Base-by-base conservation (phyloP, 140 eudicot genomes). In the Senecio squalidus region DNA sequence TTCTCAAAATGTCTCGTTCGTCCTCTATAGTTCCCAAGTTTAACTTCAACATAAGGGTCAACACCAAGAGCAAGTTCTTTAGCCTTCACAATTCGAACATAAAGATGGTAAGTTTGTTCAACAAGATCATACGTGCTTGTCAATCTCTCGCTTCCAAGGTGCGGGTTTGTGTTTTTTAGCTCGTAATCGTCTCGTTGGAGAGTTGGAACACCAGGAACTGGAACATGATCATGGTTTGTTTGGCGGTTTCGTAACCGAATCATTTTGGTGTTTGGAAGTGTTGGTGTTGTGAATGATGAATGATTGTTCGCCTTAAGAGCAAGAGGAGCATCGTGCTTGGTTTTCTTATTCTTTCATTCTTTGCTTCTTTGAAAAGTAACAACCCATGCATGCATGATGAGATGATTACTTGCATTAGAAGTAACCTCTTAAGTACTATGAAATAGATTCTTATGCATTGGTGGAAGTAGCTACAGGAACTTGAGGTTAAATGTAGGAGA, bases 11-110 rank as follows among this genome's bases (percentile, higher is more conserved):
- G 78, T 40, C 49, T 57, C 2, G 80, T 74, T 39, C 80, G 74
- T 27, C 80, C 80, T 46, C 75, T 57, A 6, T 74, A 74, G 44
- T 74, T 74, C 45, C 80, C 80, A 5, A 74, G 80, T 17, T 31
- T 74, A 44, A 74, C 75, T 43, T 74, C 80, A 18, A 68, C 80
- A n/a, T 74, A 74, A 1, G 80, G 80, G 48, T 74, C 76, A 0
- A 48, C 50, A 1, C 62, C 67, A 33, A 58, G 43, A 10, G 75
- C 33, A 50, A 74, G 72, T 5, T 74, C 80, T 46, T 74, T 74
- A 18, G 80, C 80, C 62, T 74, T 74, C 63, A 74, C 76, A 8
- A 74, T 58, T n/a, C 72, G 76, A 46, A 68, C 80, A 25, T 68
- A 74, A 49, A 74, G 70, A 62, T 74, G 80, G 36, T 68, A 48